Conservation (phyloP, 2,329 filamentous ascomycete species). For the Claviceps capensis region DNA sequence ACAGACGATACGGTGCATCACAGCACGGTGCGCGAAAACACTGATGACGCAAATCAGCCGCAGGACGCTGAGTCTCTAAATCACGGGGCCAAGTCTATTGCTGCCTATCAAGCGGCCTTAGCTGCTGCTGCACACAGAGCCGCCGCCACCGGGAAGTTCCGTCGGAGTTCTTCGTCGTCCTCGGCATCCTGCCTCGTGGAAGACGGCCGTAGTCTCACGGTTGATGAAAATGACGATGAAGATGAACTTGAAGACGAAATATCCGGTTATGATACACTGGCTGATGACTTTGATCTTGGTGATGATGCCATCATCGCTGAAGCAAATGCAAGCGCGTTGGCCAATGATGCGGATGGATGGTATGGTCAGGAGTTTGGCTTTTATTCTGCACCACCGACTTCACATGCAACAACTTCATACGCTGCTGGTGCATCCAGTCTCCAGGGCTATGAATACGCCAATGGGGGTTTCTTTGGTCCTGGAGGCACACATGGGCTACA, state of each 20-base stretch:
- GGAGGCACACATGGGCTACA: slow-evolving; percentile 42
- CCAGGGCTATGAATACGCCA: slow-evolving; percentile 45
- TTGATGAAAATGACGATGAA: slow-evolving; percentile 4
- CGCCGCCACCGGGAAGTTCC: slow-evolving; percentile 61
- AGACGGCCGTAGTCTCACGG: slow-evolving; percentile 2
- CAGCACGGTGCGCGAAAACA: not conserved
- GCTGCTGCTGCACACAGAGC: slow-evolving; percentile 70
- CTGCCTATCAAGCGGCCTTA: slow-evolving; percentile 71
- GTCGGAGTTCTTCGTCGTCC: slow-evolving; percentile 37
- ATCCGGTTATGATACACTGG: slow-evolving; percentile 43
- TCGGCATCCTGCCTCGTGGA: slow-evolving; percentile 8
- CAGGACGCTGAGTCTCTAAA: slow-evolving; percentile 4
- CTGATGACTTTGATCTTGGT: slow-evolving; percentile 56
- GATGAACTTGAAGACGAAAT: slow-evolving; percentile 7
- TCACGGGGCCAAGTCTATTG: slow-evolving; percentile 20
- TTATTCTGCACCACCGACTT: slow-evolving; percentile 50
- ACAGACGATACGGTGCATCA: slow-evolving; percentile 8
- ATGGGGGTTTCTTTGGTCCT: slow-evolving; percentile 82
- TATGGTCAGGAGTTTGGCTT: slow-evolving; percentile 97
- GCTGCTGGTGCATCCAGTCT: slow-evolving; percentile 20
- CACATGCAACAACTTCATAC: slow-evolving; percentile 31
- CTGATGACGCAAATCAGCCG: not conserved
- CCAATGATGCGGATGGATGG: slow-evolving; percentile 84
- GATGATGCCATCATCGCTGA: slow-evolving; percentile 90
- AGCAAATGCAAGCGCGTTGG: slow-evolving; percentile 85